Evolutionary conservation across 192 early-diverging fungal species (phyloP).

Genomic region (Coemansia sp.): DNA sequence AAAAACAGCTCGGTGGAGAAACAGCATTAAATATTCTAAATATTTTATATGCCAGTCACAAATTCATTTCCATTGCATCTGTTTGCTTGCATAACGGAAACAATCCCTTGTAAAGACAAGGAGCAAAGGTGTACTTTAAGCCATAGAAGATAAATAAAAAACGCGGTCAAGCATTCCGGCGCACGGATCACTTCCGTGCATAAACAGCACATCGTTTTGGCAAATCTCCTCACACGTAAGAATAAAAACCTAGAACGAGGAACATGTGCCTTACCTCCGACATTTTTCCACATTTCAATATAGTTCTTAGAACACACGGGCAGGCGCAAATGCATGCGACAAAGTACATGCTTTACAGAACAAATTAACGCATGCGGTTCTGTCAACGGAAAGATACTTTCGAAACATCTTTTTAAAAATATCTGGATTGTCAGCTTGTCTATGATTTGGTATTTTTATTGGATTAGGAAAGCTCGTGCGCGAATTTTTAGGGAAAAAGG

Average conservation of each 20-base stretch:
- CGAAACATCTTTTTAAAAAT: no score
- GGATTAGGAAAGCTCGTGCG: slow-evolving; percentile 2
- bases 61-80: not conserved
- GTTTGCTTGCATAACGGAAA: not conserved
- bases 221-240: not conserved
- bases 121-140: not conserved
- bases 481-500: not conserved
- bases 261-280: no score
- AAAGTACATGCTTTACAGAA: no score
- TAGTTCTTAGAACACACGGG: no score
- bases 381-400: no score
- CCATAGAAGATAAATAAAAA: not conserved
- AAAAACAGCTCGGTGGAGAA: not conserved
- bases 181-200: not conserved
- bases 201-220: not conserved
- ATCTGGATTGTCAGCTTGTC: not conserved
- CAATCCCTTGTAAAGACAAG: not conserved
- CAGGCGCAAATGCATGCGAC: no score
- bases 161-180: not conserved
- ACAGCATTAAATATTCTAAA: not conserved
- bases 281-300: not conserved
- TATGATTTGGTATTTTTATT: not conserved
- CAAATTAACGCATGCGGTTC: no score
- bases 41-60: not conserved
- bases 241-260: not conserved